phyloP scores from a whole-genome alignment of 163 green algal species.

The Chlamydomonas reinhardtii region DNA sequence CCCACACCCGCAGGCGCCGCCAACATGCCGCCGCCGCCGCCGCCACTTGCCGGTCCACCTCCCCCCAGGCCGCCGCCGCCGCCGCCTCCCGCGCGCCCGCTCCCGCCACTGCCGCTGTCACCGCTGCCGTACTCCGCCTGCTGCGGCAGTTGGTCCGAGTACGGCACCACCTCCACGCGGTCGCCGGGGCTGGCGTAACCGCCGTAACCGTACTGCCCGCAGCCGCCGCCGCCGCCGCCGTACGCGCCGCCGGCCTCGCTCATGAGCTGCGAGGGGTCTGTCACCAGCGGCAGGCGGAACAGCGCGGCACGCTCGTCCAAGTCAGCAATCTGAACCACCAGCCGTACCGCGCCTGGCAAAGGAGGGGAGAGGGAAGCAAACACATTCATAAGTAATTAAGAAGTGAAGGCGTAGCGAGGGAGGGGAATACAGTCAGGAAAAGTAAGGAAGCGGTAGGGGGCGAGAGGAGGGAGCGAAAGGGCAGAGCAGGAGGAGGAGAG shows the following conservation, averaged over 20 bases:
- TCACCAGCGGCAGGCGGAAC: conserved; percentile 32
- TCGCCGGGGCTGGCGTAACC: no score
- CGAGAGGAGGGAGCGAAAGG: no score
- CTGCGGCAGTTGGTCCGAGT: no score
- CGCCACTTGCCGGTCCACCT: not conserved
- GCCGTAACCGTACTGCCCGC: no score
- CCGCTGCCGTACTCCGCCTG: no score
- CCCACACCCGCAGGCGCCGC: not conserved
- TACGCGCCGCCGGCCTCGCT: not conserved
- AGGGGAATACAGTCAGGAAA: no score
- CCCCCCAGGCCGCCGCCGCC: not conserved
- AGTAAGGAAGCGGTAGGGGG: no score
- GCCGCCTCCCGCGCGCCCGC: not conserved
- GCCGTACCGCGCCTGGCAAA: conserved; percentile 8
- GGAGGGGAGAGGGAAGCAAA: not conserved
- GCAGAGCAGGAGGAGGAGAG: no score
- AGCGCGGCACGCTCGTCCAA: conserved; percentile 25
- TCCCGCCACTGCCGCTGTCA: no score
- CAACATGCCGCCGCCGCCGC: not conserved
- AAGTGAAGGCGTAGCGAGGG: not conserved
- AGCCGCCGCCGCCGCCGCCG: no score
- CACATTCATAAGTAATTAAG: not conserved
- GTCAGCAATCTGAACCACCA: conserved; percentile 28
- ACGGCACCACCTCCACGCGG: no score
- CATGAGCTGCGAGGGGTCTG: conserved; percentile 17